Evolutionary conservation across 768 basidiomycete genomes (phyloP).

Genomic region (Calocera viscosa): DNA sequence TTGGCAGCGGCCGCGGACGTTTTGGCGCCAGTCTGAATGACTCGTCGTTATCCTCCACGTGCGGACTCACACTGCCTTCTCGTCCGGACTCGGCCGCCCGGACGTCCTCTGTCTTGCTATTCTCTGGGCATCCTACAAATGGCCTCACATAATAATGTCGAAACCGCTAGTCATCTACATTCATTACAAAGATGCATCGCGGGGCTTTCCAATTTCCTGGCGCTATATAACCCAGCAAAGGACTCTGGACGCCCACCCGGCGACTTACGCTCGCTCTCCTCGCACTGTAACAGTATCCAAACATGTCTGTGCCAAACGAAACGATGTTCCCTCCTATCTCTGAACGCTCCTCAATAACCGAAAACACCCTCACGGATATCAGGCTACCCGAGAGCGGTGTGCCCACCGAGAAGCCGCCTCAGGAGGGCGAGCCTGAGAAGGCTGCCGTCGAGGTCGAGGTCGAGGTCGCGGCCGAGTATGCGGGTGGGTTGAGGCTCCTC

Average conservation of each 20-base stretch:
- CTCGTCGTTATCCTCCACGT: too few relatives aligned
- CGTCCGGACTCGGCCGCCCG: too few relatives aligned
- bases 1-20: too few relatives aligned
- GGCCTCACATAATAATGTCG: too few relatives aligned
- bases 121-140: too few relatives aligned
- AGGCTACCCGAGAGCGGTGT: background rate
- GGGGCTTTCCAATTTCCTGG: background rate
- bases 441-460: background rate
- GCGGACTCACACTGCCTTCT: too few relatives aligned
- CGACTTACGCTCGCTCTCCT: background rate
- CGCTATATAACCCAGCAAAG: background rate
- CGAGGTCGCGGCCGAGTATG: background rate
- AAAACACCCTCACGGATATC: background rate
- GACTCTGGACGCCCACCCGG: background rate
- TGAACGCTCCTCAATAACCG: background rate
- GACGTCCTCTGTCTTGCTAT: too few relatives aligned
- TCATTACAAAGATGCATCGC: background rate
- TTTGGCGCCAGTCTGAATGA: too few relatives aligned
- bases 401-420: background rate
- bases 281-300: background rate
- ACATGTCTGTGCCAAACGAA: background rate
- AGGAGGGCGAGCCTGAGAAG: background rate
- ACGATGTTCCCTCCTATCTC: background rate
- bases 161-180: too few relatives aligned
- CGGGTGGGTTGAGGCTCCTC: background rate